These are phyloP conservation scores for Torrubiella hemipterigena DNA, from an alignment of 2,329 filamentous ascomycete genomes.

Conservation along the genomic window DNA sequence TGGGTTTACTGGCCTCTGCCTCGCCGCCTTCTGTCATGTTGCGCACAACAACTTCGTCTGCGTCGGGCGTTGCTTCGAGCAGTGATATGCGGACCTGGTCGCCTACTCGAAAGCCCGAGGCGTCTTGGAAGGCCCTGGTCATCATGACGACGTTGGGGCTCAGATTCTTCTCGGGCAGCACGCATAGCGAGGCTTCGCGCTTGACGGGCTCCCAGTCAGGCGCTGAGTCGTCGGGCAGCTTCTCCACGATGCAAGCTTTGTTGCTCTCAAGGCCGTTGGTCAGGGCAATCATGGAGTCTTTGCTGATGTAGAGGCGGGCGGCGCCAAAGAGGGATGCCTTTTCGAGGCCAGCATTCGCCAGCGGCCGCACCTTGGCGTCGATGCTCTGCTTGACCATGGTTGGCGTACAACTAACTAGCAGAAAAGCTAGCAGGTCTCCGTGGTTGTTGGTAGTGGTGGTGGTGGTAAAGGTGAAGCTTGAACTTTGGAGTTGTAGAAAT, in stretches of 20 bases:
- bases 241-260: conserved; percentile 28
- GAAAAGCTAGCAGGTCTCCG: background rate
- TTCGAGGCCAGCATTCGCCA: conserved; percentile 27
- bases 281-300: conserved; percentile 31
- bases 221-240: conserved; percentile 10
- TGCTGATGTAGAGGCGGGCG: conserved; percentile 34
- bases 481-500: background rate
- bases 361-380: conserved; percentile 27
- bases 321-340: conserved; percentile 29
- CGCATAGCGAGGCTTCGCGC: conserved; percentile 37
- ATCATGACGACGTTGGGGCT: conserved; percentile 59
- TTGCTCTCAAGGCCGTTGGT: conserved; percentile 30
- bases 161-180: conserved; percentile 45
- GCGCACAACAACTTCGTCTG: conserved; percentile 45
- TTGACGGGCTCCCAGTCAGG: conserved; percentile 10
- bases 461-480: background rate
- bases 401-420: no score
- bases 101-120: conserved; percentile 59
- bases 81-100: conserved; percentile 53
- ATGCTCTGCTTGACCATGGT: conserved; percentile 23
- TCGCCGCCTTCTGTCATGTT: conserved; percentile 37
- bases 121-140: conserved; percentile 61
- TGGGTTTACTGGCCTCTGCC: conserved; percentile 10
- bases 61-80: conserved; percentile 38
- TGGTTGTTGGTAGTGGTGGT: background rate